Conservation (phyloP, 495 filamentous ascomycete genomes). For the Annulohypoxylon bovei region DNA sequence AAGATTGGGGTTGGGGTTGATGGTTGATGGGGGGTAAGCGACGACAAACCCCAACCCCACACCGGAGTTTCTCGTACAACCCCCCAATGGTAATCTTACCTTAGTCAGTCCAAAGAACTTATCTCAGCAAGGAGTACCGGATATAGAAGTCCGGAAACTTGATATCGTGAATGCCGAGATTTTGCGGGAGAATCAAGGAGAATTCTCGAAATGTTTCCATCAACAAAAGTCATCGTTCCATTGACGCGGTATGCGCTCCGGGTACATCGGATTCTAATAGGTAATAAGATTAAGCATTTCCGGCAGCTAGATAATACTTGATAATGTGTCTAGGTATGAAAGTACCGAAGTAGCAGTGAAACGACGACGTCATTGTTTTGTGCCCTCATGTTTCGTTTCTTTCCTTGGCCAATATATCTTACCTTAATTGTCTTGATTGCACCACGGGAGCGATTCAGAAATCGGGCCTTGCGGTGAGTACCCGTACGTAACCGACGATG, state of each 20-base stretch:
- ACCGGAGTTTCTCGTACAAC: constrained; percentile 30
- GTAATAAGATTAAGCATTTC: not conserved
- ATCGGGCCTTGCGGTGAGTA: constrained; percentile 14
- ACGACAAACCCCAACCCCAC: constrained; percentile 22
- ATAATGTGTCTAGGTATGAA: constrained; percentile 12
- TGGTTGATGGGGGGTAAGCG: not conserved
- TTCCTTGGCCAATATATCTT: constrained; percentile 18
- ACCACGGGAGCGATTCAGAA: constrained; percentile 12
- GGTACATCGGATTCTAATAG: constrained; percentile 1
- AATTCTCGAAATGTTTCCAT: constrained; percentile 12
- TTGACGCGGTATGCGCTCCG: not conserved
- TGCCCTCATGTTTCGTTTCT: not conserved
- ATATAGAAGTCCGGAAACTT: constrained; percentile 17
- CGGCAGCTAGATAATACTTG: not conserved
- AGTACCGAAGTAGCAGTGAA: constrained; percentile 14
- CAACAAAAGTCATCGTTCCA: not conserved
- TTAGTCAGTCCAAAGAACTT: constrained; percentile 12
- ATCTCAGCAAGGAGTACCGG: constrained; percentile 12
- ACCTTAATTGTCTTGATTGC: constrained; percentile 21
- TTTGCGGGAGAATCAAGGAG: not conserved
- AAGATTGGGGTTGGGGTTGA: constrained; percentile 19
- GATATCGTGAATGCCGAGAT: constrained; percentile 17
- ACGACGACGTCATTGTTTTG: constrained; percentile 16
- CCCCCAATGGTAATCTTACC: constrained; percentile 21
- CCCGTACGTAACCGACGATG: constrained; percentile 23